Evolutionary conservation across 1,139 yeast genomes (phyloP), one percentile per base, ranked within the genome.

Genomic region (Debaryomyces robertsiae): DNA sequence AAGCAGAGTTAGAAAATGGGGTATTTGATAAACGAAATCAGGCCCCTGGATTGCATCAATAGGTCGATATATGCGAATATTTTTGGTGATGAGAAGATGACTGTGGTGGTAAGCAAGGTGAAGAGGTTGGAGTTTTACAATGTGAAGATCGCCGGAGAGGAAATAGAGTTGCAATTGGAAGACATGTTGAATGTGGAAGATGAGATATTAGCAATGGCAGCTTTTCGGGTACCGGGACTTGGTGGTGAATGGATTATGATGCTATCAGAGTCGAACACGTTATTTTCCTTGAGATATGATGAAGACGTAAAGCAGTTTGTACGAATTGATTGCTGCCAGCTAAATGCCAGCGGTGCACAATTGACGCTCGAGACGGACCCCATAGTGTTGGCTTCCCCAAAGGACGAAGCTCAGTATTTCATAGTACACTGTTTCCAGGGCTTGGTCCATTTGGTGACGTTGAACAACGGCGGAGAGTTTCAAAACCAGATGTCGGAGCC

Each of bases 391-490:
- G 53, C 54, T 1, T 60, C 55, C 24, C 42, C 46, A 2, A 29
- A 39, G 11, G 30, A 44, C 1, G 28, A 32, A 11, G 50, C 57
- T 1, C 39, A 35, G 1, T 62, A 44, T 33, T 53, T 66, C 28
- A 33, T 62, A 6, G 52, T 67, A 15, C 65, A 63, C 36, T 47
- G 56, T 16, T 67, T 65, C 38, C 65, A 62, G 46, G 67, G 67
- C 4, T 53, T 54, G 27, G 14, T 67, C 2, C 71, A 63, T 38
- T 38, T 60, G 7, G 52, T 61, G 32, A 16, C 7, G 10, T 9
- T 33, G 3, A 17, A 25, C 18, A 25, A 24, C 2, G 36, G 25
- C 17, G 25, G 14, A 3, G 27, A 6, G 9, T 15, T 33, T 17
- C n/a, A 25, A 7, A 15, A 27, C 5, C 27, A 19, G 4, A 13